phyloP scores from a whole-genome alignment of 2,329 filamentous ascomycete genomes.

The Pseudopithomyces chartarum region DNA sequence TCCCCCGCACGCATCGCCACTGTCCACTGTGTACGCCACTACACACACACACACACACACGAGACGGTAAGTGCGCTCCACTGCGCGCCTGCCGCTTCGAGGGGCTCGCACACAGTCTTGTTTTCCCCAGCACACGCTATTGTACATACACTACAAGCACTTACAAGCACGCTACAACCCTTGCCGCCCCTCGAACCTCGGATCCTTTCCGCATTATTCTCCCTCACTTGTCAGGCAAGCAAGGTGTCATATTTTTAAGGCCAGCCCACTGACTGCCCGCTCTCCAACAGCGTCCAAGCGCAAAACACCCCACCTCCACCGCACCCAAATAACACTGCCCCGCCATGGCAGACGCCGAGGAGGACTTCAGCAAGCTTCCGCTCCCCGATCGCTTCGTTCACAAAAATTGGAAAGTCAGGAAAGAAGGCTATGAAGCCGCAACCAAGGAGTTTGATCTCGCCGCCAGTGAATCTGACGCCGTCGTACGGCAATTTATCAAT shows the following conservation, averaged over 20 bases:
- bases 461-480: constrained; percentile 81
- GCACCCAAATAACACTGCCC: constrained; percentile 14
- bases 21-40: neutral
- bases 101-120: neutral
- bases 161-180: neutral
- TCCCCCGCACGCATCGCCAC: neutral
- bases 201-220: neutral
- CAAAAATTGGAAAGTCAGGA: constrained; percentile 98
- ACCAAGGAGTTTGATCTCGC: constrained; percentile 84
- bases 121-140: neutral
- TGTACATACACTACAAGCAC: too few relatives aligned
- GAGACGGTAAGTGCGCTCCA: neutral
- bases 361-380: constrained; percentile 78
- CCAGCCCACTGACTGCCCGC: neutral
- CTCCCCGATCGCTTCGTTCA: constrained; percentile 81
- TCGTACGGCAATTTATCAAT: constrained; percentile 84
- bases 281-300: neutral
- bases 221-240: neutral
- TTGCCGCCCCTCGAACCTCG: neutral
- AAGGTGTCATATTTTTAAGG: neutral
- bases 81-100: neutral
- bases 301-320: constrained; percentile 13
- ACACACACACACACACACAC: neutral
- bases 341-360: constrained; percentile 80
- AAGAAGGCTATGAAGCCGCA: constrained; percentile 91